These are phyloP conservation scores for Mycena polygramma DNA, from an alignment of 768 basidiomycete genomes.

Conservation along the genomic window DNA sequence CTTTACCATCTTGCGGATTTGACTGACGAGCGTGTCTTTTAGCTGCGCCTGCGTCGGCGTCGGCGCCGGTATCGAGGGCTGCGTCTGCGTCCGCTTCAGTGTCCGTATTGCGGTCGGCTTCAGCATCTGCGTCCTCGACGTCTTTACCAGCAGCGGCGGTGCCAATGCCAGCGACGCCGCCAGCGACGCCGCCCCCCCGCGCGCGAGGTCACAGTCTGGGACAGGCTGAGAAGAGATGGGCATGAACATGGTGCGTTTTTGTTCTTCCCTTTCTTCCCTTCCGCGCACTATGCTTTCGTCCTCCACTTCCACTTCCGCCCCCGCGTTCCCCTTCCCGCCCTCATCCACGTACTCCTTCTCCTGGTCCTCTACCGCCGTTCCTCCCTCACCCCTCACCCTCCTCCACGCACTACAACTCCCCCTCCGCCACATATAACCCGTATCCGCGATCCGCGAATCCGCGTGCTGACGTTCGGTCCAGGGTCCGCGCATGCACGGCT, in stretches of 20 bases:
- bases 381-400: background rate
- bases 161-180: background rate
- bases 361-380: background rate
- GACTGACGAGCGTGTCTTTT: background rate
- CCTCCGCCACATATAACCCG: background rate
- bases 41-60: background rate
- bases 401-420: no score
- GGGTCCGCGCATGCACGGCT: background rate
- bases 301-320: background rate
- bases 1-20: no score
- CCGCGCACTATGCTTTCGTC: background rate
- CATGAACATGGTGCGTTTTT: slow-evolving; percentile 6
- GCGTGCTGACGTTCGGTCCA: slow-evolving; percentile 12
- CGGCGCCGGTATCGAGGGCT: background rate
- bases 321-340: background rate
- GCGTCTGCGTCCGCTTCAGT: no score
- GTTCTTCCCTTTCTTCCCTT: background rate
- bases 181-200: no score
- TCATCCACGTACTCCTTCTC: background rate
- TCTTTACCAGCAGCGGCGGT: background rate
- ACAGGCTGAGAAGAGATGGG: background rate
- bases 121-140: background rate
- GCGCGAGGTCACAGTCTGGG: slow-evolving; percentile 6
- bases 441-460: slow-evolving; percentile 15
- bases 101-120: no score